A percentile compares a stretch with the other conserved stretches of the same genome.
Evolutionary conservation across 192 early-diverging fungal species (phyloP).

Genomic region (Backusella mclennaniae): DNA sequence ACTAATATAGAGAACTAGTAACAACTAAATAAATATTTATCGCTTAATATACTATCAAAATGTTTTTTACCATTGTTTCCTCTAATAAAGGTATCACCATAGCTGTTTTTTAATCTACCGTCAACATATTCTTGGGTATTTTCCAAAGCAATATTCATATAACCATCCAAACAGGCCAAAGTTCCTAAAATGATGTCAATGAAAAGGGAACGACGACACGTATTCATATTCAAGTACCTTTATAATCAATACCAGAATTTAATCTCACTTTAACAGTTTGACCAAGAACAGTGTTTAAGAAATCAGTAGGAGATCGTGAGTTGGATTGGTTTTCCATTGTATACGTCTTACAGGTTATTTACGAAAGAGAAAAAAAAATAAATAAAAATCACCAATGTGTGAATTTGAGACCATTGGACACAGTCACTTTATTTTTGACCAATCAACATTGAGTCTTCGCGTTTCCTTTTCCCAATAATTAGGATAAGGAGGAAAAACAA

Average conservation of each 20-base stretch:
- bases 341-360: background rate
- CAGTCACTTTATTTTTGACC: background rate
- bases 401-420: background rate
- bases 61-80: conserved; percentile 85
- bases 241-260: conserved; percentile 96
- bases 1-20: conserved; percentile 62
- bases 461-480: background rate
- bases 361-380: background rate
- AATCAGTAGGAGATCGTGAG: conserved; percentile 81
- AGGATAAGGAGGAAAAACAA: background rate
- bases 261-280: conserved; percentile 86
- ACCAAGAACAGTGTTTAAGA: conserved; percentile 83
- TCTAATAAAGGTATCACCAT: conserved; percentile 95
- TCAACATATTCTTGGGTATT: conserved; percentile 95
- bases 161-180: conserved; percentile 91
- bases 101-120: conserved; percentile 89
- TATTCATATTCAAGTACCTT: conserved; percentile 54
- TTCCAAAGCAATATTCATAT: conserved; percentile 98
- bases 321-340: conserved; percentile 20
- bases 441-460: background rate
- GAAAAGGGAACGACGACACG: background rate
- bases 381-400: background rate
- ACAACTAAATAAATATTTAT: background rate
- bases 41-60: background rate
- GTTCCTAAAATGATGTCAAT: conserved; percentile 49